Conservation (phyloP, 106 monocot species). For the Platanthera zijinensis region DNA sequence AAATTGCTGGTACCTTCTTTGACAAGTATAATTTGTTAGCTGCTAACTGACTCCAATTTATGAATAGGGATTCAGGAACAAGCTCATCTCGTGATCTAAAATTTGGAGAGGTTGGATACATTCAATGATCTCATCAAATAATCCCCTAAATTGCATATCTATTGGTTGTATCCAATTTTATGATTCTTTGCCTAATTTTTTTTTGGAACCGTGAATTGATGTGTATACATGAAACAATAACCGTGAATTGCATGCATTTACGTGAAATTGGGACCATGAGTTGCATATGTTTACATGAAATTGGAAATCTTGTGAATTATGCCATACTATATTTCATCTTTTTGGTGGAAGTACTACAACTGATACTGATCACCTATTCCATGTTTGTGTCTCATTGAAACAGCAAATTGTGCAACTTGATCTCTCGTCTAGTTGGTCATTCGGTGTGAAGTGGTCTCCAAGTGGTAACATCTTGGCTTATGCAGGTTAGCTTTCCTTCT, state of each 20-base stretch:
- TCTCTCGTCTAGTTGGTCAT: conserved; percentile 81
- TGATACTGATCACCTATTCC: not conserved
- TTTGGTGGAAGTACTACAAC: not conserved
- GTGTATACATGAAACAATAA: too few relatives aligned
- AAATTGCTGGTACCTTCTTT: not conserved
- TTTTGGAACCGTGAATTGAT: too few relatives aligned
- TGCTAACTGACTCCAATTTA: conserved; percentile 9
- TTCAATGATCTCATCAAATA: not conserved
- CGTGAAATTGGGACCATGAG: too few relatives aligned
- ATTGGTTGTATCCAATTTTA: not conserved
- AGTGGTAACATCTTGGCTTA: conserved; percentile 88
- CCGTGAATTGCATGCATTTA: too few relatives aligned
- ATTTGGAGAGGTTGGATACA: conserved; percentile 88
- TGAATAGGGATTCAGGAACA: conserved; percentile 47
- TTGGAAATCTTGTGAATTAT: not conserved
- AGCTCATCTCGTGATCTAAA: conserved; percentile 61
- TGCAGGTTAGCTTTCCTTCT: conserved; percentile 44
- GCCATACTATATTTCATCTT: not conserved
- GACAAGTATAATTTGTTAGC: conserved; percentile 2
- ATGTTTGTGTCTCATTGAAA: not conserved
- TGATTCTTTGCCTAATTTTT: not conserved
- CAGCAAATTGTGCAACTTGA: conserved; percentile 98
- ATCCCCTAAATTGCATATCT: not conserved
- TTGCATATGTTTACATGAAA: not conserved
- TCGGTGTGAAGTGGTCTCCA: conserved; percentile 95